phyloP scores from a whole-genome alignment of 495 filamentous ascomycete species.

The Cenococcum geophilum region DNA sequence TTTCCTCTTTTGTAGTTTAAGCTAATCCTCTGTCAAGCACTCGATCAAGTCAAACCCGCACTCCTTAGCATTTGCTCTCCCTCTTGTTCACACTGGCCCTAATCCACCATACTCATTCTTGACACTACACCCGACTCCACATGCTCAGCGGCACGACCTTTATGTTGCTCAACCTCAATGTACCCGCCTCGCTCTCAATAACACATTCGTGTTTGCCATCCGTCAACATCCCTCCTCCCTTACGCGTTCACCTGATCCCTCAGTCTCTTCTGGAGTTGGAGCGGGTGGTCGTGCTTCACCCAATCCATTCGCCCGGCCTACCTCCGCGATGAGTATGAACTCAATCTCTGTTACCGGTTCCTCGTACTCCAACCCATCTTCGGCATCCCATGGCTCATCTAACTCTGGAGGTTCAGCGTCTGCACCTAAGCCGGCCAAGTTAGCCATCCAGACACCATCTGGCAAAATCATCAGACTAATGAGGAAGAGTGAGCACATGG shows the following conservation, averaged over 20 bases:
- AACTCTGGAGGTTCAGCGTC: constrained; percentile 1
- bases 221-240: constrained; percentile 80
- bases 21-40: constrained; percentile 44
- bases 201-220: constrained; percentile 95
- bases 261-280: constrained; percentile 7
- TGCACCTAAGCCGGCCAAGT: constrained; percentile 76
- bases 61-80: constrained; percentile 82
- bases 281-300: constrained; percentile 52
- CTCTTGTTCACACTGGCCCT: constrained; percentile 80
- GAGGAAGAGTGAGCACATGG: constrained; percentile 66
- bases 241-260: constrained; percentile 46
- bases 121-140: constrained; percentile 88
- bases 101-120: constrained; percentile 94
- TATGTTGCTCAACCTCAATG: constrained; percentile 96
- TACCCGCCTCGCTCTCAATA: constrained; percentile 75
- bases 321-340: constrained; percentile 79
- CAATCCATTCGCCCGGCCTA: constrained; percentile 63
- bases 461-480: constrained; percentile 90
- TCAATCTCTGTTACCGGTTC: constrained; percentile 55
- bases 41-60: constrained; percentile 91
- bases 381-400: constrained; percentile 6
- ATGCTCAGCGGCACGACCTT: constrained; percentile 91
- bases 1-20: neutral
- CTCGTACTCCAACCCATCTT: constrained; percentile 32
- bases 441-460: constrained; percentile 90